Base-by-base conservation (phyloP, 441 rosid species). In the Capsella rubella region DNA sequence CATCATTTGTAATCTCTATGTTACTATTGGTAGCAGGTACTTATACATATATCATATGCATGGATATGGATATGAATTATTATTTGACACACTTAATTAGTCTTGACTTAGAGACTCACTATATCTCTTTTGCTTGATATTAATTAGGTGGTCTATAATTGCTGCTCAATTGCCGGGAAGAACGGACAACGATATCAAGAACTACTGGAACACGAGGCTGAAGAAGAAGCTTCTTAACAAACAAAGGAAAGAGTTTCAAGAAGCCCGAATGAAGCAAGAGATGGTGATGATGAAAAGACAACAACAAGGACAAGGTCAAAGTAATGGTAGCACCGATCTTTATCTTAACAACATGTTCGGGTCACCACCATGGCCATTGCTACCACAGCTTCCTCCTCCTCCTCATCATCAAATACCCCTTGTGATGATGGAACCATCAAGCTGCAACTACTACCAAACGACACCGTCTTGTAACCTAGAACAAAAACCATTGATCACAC, bases 1-100 rank as follows among this genome's bases (percentile, higher is more conserved):
- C 81, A 86, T 91, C 83, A 94, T 94, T 70, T 94, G 98, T 82
- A 90, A 84, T 76, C 97, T 93, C 77, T 93, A 87, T 79, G 82
- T 90, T 56, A 91, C 84, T 74, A 91, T 93, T 49, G 98, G 98
- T 65, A 91, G 97, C 95, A 90, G 98, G 98, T 89, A 80, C 35
- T 47, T 40, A 6, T 25, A 28, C 8, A n/a, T 69, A 18, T 69
- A 76, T 28, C 65, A 62, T 9, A 69, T 46, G 51, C 28, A 49
- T 55, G 35, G n/a, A 12, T 74, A 39, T 64, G 54, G 34, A 34
- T 8, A 35, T 37, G 40, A 37, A 37, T 66, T n/a, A 16, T 40
- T 7, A 47, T 16, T 9, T 7, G 14, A 58, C 46, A 50, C 25
- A 42, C 16, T 71, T 16, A 21, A 21, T 1, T 21, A 9, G 7